phyloP scores from a whole-genome alignment of 768 basidiomycete species.

The Suillus subaureus region DNA sequence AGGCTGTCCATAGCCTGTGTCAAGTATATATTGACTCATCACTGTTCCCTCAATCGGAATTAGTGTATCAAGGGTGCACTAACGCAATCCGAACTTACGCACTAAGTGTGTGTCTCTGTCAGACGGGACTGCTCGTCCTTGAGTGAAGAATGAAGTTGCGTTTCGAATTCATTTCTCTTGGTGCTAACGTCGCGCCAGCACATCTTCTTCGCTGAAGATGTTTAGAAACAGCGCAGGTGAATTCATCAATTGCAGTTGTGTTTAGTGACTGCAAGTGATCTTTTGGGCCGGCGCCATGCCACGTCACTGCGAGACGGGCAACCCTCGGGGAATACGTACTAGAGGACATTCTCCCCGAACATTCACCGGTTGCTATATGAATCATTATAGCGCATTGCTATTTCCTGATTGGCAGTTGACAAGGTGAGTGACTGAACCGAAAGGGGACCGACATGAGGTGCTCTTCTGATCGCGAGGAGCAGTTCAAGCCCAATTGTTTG shows the following conservation, averaged over 20 bases:
- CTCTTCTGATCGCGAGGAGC: neutral
- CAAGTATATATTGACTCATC: neutral
- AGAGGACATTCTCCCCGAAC: neutral
- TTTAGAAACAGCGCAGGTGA: too few relatives aligned
- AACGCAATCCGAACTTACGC: neutral
- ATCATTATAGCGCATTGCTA: neutral
- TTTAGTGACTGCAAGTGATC: too few relatives aligned
- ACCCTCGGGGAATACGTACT: neutral
- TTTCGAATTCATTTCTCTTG: neutral
- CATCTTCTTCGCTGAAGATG: too few relatives aligned
- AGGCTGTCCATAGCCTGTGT: neutral
- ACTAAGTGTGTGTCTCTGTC: neutral
- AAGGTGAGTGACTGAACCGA: neutral
- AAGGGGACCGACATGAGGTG: neutral
- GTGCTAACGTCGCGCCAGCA: neutral
- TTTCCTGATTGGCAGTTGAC: neutral
- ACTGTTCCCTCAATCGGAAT: neutral
- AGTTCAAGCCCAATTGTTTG: neutral
- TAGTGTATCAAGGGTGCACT: neutral
- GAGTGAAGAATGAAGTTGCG: neutral
- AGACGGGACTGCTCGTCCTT: neutral
- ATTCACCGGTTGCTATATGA: too few relatives aligned
- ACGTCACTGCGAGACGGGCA: constrained; percentile 5
- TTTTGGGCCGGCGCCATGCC: neutral
- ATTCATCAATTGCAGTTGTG: too few relatives aligned